These are phyloP conservation scores for Fonsecaea erecta DNA, from an alignment of 2,329 filamentous ascomycete genomes.

Conservation along the genomic window DNA sequence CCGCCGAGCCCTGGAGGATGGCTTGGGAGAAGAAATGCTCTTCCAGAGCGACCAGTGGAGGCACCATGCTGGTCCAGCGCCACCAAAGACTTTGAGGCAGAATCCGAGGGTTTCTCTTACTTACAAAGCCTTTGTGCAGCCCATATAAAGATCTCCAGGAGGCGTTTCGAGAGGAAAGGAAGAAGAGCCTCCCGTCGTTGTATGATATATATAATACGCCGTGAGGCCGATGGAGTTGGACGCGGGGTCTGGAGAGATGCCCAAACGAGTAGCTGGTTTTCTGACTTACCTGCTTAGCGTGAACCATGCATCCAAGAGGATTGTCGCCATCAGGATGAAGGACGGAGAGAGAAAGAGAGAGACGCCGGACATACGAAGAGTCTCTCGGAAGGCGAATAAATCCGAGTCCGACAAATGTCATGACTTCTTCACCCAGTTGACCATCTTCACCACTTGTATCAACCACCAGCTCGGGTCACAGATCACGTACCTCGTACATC, in stretches of 20 bases:
- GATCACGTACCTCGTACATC: not conserved
- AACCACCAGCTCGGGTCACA: too few species aligned
- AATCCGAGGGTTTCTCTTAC: too few species aligned
- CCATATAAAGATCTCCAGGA: not conserved
- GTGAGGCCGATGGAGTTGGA: not conserved
- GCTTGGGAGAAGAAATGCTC: conserved; percentile 35
- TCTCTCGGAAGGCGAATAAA: too few species aligned
- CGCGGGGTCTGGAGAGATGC: not conserved
- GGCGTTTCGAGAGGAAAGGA: not conserved
- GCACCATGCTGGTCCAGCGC: too few species aligned
- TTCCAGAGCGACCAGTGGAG: conserved; percentile 34
- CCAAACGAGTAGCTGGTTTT: not conserved
- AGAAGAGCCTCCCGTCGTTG: not conserved
- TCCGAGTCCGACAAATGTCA: not conserved
- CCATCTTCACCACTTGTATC: too few species aligned
- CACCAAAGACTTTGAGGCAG: too few species aligned
- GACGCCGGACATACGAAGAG: too few species aligned
- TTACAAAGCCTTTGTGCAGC: too few species aligned
- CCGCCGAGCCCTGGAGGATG: conserved; percentile 13
- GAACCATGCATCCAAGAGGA: not conserved
- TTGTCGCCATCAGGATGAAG: not conserved
- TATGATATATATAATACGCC: not conserved
- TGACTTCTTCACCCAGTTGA: too few species aligned
- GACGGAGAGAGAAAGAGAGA: too few species aligned
- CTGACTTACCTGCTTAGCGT: not conserved